A percentile compares a stretch with the other conserved stretches of the same genome.
Conservation (phyloP, 164 flowering plant genomes). For the Chloranthus sessilifolius region DNA sequence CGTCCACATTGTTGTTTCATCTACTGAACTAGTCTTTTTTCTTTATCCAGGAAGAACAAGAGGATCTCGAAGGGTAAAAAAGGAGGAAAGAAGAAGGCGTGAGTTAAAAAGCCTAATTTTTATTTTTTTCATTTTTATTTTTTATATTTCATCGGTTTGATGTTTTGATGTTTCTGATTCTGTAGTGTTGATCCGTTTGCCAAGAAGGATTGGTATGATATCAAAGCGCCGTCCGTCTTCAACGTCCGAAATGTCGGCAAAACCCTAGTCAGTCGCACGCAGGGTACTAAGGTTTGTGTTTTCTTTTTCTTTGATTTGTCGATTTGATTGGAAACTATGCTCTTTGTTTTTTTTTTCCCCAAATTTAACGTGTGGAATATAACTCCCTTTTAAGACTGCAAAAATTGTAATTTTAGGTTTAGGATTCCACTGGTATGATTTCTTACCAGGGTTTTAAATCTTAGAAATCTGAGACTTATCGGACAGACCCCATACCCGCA, state of each 20-base stretch:
- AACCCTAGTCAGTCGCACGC: slow-evolving; percentile 85
- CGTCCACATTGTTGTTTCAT: neutral
- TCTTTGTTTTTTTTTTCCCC: too few relatives aligned
- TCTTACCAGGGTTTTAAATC: too few relatives aligned
- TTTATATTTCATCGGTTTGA: neutral
- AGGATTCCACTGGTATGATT: too few relatives aligned
- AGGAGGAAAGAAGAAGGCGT: slow-evolving; percentile 97
- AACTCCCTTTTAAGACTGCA: too few relatives aligned
- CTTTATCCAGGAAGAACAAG: slow-evolving; percentile 79
- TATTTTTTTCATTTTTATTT: neutral
- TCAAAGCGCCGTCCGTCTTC: slow-evolving; percentile 80
- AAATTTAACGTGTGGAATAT: too few relatives aligned
- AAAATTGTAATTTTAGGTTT: too few relatives aligned
- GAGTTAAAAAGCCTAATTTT: slow-evolving; percentile 19
- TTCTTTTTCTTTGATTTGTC: neutral
- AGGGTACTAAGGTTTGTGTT: slow-evolving; percentile 88
- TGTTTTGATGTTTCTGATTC: neutral
- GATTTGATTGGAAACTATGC: too few relatives aligned
- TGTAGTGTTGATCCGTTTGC: slow-evolving; percentile 71
- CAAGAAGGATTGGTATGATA: slow-evolving; percentile 93
- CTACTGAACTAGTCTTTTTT: neutral
- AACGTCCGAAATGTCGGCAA: slow-evolving; percentile 57
- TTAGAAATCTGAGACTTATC: too few relatives aligned
- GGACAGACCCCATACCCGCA: too few relatives aligned
- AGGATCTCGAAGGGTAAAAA: slow-evolving; percentile 95